These are phyloP conservation scores for Dalbergia cochinchinensis DNA, from an alignment of 306 rosid species.

Conservation along the genomic window DNA sequence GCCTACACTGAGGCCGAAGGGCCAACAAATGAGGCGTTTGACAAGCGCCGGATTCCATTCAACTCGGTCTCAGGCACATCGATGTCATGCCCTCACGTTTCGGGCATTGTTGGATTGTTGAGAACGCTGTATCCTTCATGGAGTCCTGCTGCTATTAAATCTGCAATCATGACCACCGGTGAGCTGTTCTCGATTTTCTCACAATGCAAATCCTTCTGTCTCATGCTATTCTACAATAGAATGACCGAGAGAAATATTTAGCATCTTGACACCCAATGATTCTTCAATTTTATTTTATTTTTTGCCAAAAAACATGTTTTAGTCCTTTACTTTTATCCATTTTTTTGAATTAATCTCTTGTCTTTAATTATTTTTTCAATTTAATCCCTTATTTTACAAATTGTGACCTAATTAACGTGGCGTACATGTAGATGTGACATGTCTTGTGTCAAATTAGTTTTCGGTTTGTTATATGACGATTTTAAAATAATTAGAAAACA, in stretches of 20 bases:
- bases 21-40: conserved; percentile 75
- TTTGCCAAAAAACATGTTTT: no score
- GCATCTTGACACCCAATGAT: not conserved
- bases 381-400: no score
- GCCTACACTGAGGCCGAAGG: conserved; percentile 84
- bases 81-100: conserved; percentile 94
- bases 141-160: conserved; percentile 91
- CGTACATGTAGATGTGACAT: no score
- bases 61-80: conserved; percentile 93
- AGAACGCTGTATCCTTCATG: conserved; percentile 78
- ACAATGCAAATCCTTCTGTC: not conserved
- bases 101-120: conserved; percentile 80
- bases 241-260: not conserved
- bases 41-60: conserved; percentile 64
- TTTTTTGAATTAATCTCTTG: no score
- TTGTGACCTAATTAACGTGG: no score
- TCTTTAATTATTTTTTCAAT: no score
- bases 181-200: conserved; percentile 35
- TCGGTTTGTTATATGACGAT: no score
- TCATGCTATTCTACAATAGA: conserved; percentile 18
- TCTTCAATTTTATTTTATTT: not conserved
- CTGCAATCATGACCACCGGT: conserved; percentile 98
- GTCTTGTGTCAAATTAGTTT: no score
- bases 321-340: no score
- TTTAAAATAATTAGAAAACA: no score